A percentile compares a stretch with the other conserved stretches of the same genome.
Conservation (phyloP, 768 basidiomycete genomes). For the Amanita brunnescens region DNA sequence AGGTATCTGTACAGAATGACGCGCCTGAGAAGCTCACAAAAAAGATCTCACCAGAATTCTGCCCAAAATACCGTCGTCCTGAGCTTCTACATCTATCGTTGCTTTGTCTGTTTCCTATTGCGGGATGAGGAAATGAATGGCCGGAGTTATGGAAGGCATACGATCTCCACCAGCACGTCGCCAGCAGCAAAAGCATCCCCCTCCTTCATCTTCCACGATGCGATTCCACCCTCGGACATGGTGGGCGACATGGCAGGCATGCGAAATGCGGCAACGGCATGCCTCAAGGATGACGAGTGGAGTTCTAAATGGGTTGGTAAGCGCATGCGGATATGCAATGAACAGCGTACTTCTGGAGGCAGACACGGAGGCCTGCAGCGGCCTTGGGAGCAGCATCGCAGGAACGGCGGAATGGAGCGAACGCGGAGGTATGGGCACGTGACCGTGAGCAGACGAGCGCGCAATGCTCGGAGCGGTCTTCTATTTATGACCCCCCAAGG, state of each 20-base stretch:
- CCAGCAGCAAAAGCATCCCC: conserved; percentile 75
- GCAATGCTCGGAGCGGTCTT: no score
- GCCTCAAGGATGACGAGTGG: conserved; percentile 9
- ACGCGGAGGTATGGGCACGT: not conserved
- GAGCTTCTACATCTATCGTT: conserved; percentile 97
- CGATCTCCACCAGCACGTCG: conserved; percentile 86
- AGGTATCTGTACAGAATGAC: conserved; percentile 34
- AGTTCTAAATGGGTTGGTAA: not conserved
- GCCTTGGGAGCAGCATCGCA: not conserved
- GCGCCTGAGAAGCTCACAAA: not conserved
- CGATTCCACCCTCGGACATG: conserved; percentile 91
- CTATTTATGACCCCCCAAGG: not conserved
- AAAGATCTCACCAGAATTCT: conserved; percentile 66
- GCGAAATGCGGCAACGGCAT: conserved; percentile 63
- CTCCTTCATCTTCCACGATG: conserved; percentile 83
- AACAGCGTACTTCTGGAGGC: not conserved
- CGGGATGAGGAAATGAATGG: conserved; percentile 1
- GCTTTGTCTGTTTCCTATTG: conserved; percentile 88
- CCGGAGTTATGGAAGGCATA: conserved; percentile 24
- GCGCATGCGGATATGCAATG: not conserved
- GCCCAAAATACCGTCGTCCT: conserved; percentile 90
- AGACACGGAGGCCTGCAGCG: not conserved
- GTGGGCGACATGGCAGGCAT: conserved; percentile 99
- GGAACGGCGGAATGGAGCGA: not conserved
- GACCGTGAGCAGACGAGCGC: not conserved